A percentile compares a stretch with the other conserved stretches of the same genome.
phyloP scores from a whole-genome alignment of 495 filamentous ascomycete species.

The Staphylotrichum tortipilum region DNA sequence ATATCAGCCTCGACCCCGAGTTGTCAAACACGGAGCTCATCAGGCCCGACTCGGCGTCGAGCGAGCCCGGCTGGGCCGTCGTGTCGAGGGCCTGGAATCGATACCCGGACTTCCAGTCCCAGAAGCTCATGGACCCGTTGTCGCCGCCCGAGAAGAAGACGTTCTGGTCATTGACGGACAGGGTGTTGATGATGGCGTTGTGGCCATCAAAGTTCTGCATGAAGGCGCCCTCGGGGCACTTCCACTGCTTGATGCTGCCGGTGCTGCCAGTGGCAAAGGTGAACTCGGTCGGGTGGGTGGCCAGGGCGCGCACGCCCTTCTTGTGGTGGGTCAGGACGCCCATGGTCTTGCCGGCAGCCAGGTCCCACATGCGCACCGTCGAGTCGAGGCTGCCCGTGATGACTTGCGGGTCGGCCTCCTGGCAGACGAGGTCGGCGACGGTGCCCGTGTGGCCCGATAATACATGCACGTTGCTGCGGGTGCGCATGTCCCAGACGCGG shows the following conservation, averaged over 20 bases:
- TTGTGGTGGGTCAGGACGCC: constrained; percentile 96
- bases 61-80: constrained; percentile 83
- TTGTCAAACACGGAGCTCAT: constrained; percentile 87
- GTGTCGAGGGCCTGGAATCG: constrained; percentile 81
- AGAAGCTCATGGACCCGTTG: constrained; percentile 94
- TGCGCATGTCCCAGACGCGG: constrained; percentile 98
- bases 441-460: constrained; percentile 83
- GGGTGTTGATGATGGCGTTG: constrained; percentile 89
- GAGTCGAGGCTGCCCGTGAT: constrained; percentile 85
- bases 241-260: constrained; percentile 97
- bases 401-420: constrained; percentile 94
- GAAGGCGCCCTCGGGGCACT: constrained; percentile 94
- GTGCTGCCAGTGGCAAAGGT: constrained; percentile 92
- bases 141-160: constrained; percentile 93
- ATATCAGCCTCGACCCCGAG: constrained; percentile 82
- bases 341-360: constrained; percentile 95
- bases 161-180: constrained; percentile 90
- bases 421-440: constrained; percentile 79
- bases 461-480: constrained; percentile 89
- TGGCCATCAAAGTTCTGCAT: constrained; percentile 99
- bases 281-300: constrained; percentile 85
- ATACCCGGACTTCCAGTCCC: constrained; percentile 98
- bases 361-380: constrained; percentile 90
- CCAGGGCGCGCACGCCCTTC: constrained; percentile 82
- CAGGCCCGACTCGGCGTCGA: constrained; percentile 90